These are phyloP conservation scores for Paramecium octaurelia DNA, from an alignment of 73 alveolate species.

Conservation along the genomic window DNA sequence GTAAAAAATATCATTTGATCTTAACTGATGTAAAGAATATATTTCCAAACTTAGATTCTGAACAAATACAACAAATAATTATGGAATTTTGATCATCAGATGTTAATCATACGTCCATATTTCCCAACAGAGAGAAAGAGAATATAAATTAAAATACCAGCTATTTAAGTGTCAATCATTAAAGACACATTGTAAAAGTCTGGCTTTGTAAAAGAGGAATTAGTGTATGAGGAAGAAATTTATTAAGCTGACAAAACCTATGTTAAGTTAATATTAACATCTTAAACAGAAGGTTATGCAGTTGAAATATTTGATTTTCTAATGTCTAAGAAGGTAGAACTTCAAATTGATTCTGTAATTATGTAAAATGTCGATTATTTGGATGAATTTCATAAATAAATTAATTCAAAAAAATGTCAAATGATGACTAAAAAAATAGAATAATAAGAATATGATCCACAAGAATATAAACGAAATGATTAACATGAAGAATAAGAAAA, in stretches of 20 bases:
- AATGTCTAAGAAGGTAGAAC: neutral
- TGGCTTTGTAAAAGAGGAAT: neutral
- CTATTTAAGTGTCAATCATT: neutral
- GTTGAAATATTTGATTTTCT: neutral
- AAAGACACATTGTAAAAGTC: neutral
- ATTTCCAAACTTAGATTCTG: neutral
- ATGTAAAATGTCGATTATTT: slow-evolving; percentile 42
- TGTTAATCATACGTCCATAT: neutral
- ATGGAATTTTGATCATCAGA: neutral
- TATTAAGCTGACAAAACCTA: slow-evolving; percentile 1
- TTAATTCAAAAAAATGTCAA: neutral
- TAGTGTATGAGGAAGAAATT: neutral
- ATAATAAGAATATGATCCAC: neutral
- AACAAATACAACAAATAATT: neutral
- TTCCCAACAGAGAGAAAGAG: slow-evolving; percentile 38
- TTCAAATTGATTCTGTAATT: neutral
- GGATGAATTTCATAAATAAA: slow-evolving; percentile 36
- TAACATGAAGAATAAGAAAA: neutral
- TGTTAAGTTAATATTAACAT: neutral
- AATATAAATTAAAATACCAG: neutral
- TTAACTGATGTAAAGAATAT: neutral
- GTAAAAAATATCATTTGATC: slow-evolving; percentile 30
- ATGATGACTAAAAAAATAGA: neutral
- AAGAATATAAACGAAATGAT: neutral
- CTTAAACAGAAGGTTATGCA: slow-evolving; percentile 4